These are phyloP conservation scores for Cymbopogon citratus DNA, from an alignment of 176 grass and related monocot genomes.

Conservation along the genomic window DNA sequence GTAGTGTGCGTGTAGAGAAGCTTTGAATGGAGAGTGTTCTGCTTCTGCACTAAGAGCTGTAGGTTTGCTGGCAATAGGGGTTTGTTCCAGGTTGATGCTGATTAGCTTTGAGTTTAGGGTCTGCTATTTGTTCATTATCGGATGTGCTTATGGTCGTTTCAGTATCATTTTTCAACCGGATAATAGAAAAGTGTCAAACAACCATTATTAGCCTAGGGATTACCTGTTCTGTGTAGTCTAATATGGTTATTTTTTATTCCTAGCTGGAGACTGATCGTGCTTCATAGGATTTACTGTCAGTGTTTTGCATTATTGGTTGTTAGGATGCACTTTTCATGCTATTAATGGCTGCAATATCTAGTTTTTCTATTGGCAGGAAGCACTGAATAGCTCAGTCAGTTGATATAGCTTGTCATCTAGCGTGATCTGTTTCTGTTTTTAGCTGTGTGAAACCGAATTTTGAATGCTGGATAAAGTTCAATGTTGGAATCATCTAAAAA, in stretches of 20 bases:
- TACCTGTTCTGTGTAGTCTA: neutral
- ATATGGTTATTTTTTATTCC: neutral
- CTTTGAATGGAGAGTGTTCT: no score
- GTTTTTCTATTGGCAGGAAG: neutral
- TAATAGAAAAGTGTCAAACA: neutral
- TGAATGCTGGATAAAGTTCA: neutral
- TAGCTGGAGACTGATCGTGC: neutral
- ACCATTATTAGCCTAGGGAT: neutral
- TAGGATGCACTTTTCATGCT: neutral
- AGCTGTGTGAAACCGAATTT: neutral
- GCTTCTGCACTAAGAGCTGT: no score
- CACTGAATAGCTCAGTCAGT: neutral
- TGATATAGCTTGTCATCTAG: neutral
- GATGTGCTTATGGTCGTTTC: conserved; percentile 9
- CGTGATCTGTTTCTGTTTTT: conserved; percentile 6
- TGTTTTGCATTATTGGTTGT: neutral
- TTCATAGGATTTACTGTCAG: neutral
- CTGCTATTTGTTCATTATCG: neutral
- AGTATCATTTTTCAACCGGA: neutral
- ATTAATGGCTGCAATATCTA: neutral
- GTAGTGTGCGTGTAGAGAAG: no score
- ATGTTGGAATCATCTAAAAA: neutral
- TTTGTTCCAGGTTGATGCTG: no score
- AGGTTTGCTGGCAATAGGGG: no score
- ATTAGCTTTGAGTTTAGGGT: neutral